A percentile compares a stretch with the other conserved stretches of the same genome.
Evolutionary conservation across 139 green algal species (phyloP).

Genomic region (Haematococcus sp.): DNA sequence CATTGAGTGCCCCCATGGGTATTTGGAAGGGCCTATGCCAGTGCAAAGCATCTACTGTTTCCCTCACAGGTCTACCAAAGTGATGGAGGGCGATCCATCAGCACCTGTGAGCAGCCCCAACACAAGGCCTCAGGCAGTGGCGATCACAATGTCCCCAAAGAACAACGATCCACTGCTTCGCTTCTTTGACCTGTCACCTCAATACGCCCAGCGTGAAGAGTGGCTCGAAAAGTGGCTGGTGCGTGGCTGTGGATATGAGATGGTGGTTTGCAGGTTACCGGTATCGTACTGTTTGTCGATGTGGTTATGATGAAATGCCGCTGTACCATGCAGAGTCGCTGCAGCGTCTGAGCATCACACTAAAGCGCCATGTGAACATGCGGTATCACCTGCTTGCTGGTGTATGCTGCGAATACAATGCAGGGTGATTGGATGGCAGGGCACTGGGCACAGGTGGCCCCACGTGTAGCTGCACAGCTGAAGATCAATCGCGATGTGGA

Average conservation of each 20-base stretch:
- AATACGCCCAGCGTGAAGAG: slow-evolving; percentile 35
- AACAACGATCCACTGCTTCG: slow-evolving; percentile 46
- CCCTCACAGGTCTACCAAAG: too few species aligned
- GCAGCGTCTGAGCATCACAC: too few species aligned
- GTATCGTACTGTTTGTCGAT: too few species aligned
- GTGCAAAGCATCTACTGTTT: too few species aligned
- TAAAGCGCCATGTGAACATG: too few species aligned
- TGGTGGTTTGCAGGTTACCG: background rate
- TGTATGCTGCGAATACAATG: background rate
- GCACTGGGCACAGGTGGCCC: slow-evolving; percentile 28
- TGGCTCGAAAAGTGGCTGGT: slow-evolving; percentile 51
- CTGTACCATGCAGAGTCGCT: too few species aligned
- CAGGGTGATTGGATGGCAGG: slow-evolving; percentile 31
- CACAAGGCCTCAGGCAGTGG: slow-evolving; percentile 33
- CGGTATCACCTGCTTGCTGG: background rate
- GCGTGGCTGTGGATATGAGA: too few species aligned
- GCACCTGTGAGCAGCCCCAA: background rate
- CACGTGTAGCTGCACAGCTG: slow-evolving; percentile 28
- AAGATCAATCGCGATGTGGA: slow-evolving; percentile 20
- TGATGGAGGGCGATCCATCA: background rate
- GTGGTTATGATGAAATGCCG: too few species aligned
- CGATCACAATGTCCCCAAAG: slow-evolving; percentile 53
- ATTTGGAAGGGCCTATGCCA: too few species aligned
- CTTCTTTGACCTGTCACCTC: slow-evolving; percentile 53
- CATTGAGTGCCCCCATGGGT: too few species aligned